A percentile compares a stretch with the other conserved stretches of the same genome.
Evolutionary conservation across 176 grass and related monocot species (phyloP).

Genomic region (Eragrostis nindensis): DNA sequence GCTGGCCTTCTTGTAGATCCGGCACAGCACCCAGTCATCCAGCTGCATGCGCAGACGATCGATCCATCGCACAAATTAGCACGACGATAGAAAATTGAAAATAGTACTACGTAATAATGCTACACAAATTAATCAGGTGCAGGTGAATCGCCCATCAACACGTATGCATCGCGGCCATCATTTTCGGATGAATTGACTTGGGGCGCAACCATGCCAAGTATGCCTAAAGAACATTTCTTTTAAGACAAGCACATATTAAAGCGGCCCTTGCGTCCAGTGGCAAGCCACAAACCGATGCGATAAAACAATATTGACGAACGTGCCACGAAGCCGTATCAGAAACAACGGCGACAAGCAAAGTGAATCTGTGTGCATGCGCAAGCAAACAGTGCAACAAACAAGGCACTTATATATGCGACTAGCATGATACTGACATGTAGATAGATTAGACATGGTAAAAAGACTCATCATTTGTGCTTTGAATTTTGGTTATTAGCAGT

Average conservation of each 20-base stretch:
- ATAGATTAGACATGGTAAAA: background rate
- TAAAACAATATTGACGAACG: conserved; percentile 35
- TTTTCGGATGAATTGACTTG: conserved; percentile 62
- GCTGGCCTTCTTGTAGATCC: conserved; percentile 88
- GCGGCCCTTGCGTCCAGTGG: conserved; percentile 48
- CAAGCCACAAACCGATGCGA: conserved; percentile 48
- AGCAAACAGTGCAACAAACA: conserved; percentile 26
- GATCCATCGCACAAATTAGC: background rate
- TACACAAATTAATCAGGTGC: background rate
- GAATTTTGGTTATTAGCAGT: background rate
- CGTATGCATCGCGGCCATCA: conserved; percentile 48
- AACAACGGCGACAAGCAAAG: background rate
- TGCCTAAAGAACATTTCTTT: conserved; percentile 56
- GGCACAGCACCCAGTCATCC: conserved; percentile 97
- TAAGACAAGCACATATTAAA: conserved; percentile 38
- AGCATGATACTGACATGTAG: background rate
- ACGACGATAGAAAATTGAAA: background rate
- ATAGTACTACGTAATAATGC: background rate
- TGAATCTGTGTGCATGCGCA: conserved; percentile 1
- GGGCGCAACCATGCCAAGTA: conserved; percentile 53
- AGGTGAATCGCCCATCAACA: conserved; percentile 37
- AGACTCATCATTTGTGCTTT: conserved; percentile 8
- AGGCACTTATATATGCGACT: background rate
- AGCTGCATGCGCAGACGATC: conserved; percentile 44
- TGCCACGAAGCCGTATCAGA: conserved; percentile 41